Percentiles rank a stretch among this genome's conserved stretches.
These are phyloP conservation scores for Raddia guianensis DNA, from an alignment of 176 grass and related monocot species.

Conservation along the genomic window DNA sequence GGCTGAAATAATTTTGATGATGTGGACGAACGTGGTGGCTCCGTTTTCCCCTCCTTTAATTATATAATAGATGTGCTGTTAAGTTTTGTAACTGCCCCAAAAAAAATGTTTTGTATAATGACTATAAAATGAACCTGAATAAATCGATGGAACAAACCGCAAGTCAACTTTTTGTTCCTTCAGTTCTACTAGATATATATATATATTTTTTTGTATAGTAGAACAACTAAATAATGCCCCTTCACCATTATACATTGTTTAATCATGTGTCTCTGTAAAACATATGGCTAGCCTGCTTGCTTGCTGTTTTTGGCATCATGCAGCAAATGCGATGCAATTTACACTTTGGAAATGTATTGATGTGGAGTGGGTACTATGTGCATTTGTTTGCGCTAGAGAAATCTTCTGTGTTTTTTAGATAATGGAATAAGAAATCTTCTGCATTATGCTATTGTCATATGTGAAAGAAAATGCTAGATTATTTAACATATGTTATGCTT, in stretches of 20 bases:
- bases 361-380: background rate
- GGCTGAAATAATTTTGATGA: too few species aligned
- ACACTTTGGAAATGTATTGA: background rate
- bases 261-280: background rate
- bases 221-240: background rate
- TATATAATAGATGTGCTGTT: background rate
- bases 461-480: background rate
- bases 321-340: conserved; percentile 17
- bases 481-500: conserved; percentile 2
- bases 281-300: background rate
- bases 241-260: background rate
- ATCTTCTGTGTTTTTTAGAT: background rate
- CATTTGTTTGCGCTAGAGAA: conserved; percentile 7
- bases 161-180: background rate
- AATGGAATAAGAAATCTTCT: background rate
- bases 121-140: background rate
- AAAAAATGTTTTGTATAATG: background rate
- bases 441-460: background rate
- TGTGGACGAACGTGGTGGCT: too few species aligned
- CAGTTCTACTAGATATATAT: background rate
- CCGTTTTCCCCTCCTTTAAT: too few species aligned
- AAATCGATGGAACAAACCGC: background rate
- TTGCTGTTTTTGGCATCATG: background rate
- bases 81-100: background rate
- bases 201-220: too few species aligned